Evolutionary conservation across 106 monocot genomes (phyloP).

Genomic region (Dactylorhiza incarnata): DNA sequence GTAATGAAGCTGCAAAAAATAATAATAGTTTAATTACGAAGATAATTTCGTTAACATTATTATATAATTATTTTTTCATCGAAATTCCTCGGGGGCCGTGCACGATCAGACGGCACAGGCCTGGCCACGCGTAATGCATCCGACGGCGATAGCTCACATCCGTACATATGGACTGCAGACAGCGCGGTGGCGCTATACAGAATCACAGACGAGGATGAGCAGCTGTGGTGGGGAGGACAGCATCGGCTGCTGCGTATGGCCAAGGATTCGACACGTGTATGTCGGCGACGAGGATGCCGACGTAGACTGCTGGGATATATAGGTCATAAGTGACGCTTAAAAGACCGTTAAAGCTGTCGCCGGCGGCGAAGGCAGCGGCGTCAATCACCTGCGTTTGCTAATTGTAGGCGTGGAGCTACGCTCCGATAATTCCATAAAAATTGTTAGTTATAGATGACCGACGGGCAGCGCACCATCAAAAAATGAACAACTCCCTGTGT

Average conservation of each 20-base stretch:
- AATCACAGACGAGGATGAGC: background rate
- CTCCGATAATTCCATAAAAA: no score
- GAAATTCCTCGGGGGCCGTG: background rate
- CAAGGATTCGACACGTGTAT: background rate
- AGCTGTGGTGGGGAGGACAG: background rate
- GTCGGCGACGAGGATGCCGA: slow-evolving; percentile 7
- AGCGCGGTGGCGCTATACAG: no score
- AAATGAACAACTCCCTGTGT: no score
- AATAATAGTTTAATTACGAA: background rate
- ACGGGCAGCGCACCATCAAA: no score
- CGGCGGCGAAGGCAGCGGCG: background rate
- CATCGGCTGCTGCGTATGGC: background rate
- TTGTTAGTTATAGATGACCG: no score
- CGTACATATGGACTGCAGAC: no score
- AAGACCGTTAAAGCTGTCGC: slow-evolving; percentile 4
- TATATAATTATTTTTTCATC: background rate
- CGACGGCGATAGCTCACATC: background rate
- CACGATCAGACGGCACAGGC: background rate
- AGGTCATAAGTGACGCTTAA: background rate
- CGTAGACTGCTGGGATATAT: background rate
- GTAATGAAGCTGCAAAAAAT: background rate
- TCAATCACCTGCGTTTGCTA: background rate
- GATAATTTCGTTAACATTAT: background rate
- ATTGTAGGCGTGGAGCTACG: background rate
- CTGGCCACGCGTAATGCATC: background rate